A percentile compares a stretch with the other conserved stretches of the same genome.
Conservation (phyloP, 441 rosid genomes). For the Dalechampia spathulata region DNA sequence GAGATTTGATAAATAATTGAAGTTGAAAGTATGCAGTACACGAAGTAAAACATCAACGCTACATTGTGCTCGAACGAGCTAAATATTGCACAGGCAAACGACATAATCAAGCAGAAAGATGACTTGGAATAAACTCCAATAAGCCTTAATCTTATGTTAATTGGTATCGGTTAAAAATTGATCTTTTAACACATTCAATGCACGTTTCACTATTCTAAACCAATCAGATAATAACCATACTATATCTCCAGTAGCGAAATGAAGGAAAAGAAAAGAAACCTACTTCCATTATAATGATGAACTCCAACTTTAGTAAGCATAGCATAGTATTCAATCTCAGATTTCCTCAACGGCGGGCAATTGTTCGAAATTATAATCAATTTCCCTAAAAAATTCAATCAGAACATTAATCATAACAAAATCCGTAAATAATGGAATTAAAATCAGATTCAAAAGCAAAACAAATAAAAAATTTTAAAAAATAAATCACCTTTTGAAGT, state of each 20-base stretch:
- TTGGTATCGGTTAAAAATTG: too few species aligned
- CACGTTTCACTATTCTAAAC: neutral
- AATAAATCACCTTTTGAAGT: slow-evolving; percentile 50
- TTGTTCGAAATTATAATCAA: slow-evolving; percentile 64
- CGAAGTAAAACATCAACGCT: too few species aligned
- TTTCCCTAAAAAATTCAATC: slow-evolving; percentile 34
- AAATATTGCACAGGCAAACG: too few species aligned
- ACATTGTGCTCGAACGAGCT: too few species aligned
- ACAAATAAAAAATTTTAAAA: neutral
- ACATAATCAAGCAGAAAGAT: too few species aligned
- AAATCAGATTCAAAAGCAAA: too few species aligned
- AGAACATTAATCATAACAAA: neutral
- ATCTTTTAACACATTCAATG: neutral
- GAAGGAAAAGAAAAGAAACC: slow-evolving; percentile 14
- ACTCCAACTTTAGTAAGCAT: slow-evolving; percentile 89
- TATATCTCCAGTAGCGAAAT: neutral
- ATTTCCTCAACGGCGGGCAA: slow-evolving; percentile 86
- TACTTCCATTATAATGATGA: slow-evolving; percentile 90
- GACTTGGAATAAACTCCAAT: too few species aligned
- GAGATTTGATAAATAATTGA: too few species aligned
- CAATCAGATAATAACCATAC: too few species aligned
- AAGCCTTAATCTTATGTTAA: too few species aligned
- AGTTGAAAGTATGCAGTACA: too few species aligned
- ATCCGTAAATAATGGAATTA: too few species aligned
- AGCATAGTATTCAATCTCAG: slow-evolving; percentile 86